Evolutionary conservation across 1,284 basidiomycete species (phyloP).

Genomic region (Malassezia obtusa): DNA sequence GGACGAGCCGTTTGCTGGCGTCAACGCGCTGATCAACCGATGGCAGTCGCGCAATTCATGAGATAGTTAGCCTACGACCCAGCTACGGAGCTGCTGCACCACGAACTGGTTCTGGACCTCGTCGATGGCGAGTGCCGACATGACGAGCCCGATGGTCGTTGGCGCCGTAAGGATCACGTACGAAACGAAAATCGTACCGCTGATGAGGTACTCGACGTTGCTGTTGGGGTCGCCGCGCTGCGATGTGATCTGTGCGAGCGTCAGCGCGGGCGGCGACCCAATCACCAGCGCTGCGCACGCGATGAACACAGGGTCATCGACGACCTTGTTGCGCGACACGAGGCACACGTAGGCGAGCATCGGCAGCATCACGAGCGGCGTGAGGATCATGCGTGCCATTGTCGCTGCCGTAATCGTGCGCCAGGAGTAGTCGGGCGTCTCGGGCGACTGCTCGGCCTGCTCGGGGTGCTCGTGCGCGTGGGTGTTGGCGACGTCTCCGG

Average conservation of each 20-base stretch:
- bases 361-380: slow-evolving; percentile 60
- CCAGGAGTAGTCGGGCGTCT: slow-evolving; percentile 44
- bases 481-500: background rate
- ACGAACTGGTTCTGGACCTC: slow-evolving; percentile 19
- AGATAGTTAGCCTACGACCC: too few species aligned
- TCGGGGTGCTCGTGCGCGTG: background rate
- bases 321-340: slow-evolving; percentile 20
- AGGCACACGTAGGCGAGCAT: slow-evolving; percentile 34
- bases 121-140: slow-evolving; percentile 35
- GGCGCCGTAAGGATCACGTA: slow-evolving; percentile 42
- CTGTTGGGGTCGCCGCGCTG: slow-evolving; percentile 63
- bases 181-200: slow-evolving; percentile 51
- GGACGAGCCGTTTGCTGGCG: background rate
- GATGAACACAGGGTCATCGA: slow-evolving; percentile 64
- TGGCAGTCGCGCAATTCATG: slow-evolving; percentile 5
- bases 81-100: background rate
- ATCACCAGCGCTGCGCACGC: slow-evolving; percentile 66
- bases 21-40: slow-evolving; percentile 8
- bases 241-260: slow-evolving; percentile 65
- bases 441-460: background rate
- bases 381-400: slow-evolving; percentile 70
- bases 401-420: slow-evolving; percentile 71
- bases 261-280: slow-evolving; percentile 63
- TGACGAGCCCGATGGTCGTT: slow-evolving; percentile 35
- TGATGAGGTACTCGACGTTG: slow-evolving; percentile 78